Conservation (phyloP, 1,284 basidiomycete species). For the Athelia psychrophila region DNA sequence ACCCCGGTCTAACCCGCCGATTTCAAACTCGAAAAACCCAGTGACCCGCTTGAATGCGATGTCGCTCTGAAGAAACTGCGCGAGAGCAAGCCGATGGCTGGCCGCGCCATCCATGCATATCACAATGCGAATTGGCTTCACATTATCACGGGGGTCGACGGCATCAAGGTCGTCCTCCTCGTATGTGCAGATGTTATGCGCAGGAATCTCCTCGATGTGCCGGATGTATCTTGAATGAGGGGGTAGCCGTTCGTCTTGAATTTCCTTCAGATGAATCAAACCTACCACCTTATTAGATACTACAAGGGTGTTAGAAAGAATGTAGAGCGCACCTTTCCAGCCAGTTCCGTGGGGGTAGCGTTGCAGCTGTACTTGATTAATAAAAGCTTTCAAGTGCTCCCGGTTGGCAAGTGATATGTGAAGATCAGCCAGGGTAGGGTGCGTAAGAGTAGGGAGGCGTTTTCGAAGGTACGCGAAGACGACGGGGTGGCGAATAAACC, state of each 20-base stretch:
- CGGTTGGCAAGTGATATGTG: conserved; percentile 19
- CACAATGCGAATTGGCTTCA: conserved; percentile 13
- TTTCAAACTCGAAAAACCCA: conserved; percentile 25
- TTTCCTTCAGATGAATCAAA: conserved; percentile 4
- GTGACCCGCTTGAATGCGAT: conserved; percentile 24
- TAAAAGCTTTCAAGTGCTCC: conserved; percentile 13
- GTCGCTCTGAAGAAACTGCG: conserved; percentile 23
- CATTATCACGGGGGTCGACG: background rate
- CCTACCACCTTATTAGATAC: conserved; percentile 2
- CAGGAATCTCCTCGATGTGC: conserved; percentile 8
- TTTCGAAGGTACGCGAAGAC: conserved; percentile 9
- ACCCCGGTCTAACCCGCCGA: conserved; percentile 12
- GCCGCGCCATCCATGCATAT: conserved; percentile 23
- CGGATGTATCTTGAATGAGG: conserved; percentile 11
- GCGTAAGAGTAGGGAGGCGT: conserved; percentile 1
- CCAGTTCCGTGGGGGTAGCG: conserved; percentile 11
- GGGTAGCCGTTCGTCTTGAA: conserved; percentile 5
- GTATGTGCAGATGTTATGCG: background rate
- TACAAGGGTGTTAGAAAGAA: background rate
- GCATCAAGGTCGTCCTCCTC: conserved; percentile 13
- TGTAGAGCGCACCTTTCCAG: conserved; percentile 10
- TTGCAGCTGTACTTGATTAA: conserved; percentile 7
- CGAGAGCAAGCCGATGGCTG: conserved; percentile 14
- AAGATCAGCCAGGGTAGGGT: conserved; percentile 16
- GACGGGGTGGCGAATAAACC: conserved; percentile 17